These are phyloP conservation scores for Brassica nigra DNA, from an alignment of 345 rosid genomes.

Conservation along the genomic window DNA sequence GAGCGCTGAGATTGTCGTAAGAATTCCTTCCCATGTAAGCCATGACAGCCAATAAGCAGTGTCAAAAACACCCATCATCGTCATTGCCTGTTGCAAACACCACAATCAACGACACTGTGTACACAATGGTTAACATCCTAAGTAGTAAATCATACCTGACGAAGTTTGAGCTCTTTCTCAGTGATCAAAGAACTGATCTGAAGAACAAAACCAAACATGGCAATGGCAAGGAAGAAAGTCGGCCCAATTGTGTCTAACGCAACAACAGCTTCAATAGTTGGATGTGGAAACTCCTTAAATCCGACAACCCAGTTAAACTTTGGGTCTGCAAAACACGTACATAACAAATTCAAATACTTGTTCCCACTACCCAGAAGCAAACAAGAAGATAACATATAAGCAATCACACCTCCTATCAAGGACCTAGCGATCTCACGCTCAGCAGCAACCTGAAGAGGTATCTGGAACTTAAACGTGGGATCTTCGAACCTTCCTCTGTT, in stretches of 20 bases:
- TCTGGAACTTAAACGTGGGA: constrained; percentile 83
- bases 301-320: constrained; percentile 75
- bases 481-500: constrained; percentile 66
- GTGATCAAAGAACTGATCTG: constrained; percentile 72
- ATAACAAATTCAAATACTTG: neutral
- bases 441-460: constrained; percentile 87
- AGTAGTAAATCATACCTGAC: constrained; percentile 58
- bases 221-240: constrained; percentile 81
- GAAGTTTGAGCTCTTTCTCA: constrained; percentile 96
- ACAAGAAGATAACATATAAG: neutral
- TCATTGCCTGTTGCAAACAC: constrained; percentile 68
- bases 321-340: constrained; percentile 50
- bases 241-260: constrained; percentile 62
- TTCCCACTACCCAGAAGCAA: neutral
- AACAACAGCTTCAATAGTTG: constrained; percentile 52
- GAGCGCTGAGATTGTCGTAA: constrained; percentile 69
- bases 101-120: neutral
- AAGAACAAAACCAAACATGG: constrained; percentile 88
- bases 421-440: constrained; percentile 94
- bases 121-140: neutral
- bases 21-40: constrained; percentile 82
- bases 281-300: constrained; percentile 84
- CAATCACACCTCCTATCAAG: constrained; percentile 70
- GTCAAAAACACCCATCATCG: constrained; percentile 86
- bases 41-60: constrained; percentile 90